A percentile compares a stretch with the other conserved stretches of the same genome.
phyloP scores from a whole-genome alignment of 208 protist species.

The Leishmania lainsoni region DNA sequence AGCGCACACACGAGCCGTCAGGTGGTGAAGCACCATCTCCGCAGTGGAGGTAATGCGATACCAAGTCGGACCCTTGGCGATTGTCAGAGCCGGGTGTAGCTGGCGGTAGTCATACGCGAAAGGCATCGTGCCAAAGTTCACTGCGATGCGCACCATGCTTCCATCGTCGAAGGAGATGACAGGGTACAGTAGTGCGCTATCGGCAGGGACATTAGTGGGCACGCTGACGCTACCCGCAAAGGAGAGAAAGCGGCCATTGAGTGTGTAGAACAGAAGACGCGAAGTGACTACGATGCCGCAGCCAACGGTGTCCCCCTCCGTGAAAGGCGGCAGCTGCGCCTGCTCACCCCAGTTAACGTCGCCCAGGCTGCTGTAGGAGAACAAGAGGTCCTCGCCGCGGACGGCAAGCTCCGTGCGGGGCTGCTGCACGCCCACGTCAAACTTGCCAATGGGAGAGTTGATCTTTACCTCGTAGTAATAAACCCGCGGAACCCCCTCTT shows the following conservation, averaged over 20 bases:
- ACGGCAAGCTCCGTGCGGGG: slow-evolving; percentile 22
- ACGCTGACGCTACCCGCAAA: slow-evolving; percentile 53
- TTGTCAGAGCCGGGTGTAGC: slow-evolving; percentile 67
- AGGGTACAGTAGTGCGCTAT: slow-evolving; percentile 56
- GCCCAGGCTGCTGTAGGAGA: slow-evolving; percentile 75
- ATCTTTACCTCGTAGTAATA: slow-evolving; percentile 91
- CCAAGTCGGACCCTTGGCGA: slow-evolving; percentile 60
- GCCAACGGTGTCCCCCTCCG: slow-evolving; percentile 76
- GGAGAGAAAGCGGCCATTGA: slow-evolving; percentile 84
- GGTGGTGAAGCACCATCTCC: slow-evolving; percentile 71
- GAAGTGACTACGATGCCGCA: slow-evolving; percentile 79
- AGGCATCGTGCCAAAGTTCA: slow-evolving; percentile 82
- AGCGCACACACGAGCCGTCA: slow-evolving; percentile 68
- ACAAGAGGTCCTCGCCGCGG: slow-evolving; percentile 42
- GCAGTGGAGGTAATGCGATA: slow-evolving; percentile 79
- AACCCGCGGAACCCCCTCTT: slow-evolving; percentile 70
- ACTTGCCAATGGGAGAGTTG: slow-evolving; percentile 35
- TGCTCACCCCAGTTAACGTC: slow-evolving; percentile 41
- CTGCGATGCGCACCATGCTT: slow-evolving; percentile 48
- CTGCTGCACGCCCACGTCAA: slow-evolving; percentile 48
- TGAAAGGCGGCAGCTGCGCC: slow-evolving; percentile 56
- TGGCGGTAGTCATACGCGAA: slow-evolving; percentile 86
- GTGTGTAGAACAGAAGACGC: slow-evolving; percentile 82
- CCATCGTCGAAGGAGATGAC: slow-evolving; percentile 67
- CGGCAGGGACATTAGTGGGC: slow-evolving; percentile 27